Evolutionary conservation across 208 protist genomes (phyloP).

Genomic region (Trichomonas vaginalis): DNA sequence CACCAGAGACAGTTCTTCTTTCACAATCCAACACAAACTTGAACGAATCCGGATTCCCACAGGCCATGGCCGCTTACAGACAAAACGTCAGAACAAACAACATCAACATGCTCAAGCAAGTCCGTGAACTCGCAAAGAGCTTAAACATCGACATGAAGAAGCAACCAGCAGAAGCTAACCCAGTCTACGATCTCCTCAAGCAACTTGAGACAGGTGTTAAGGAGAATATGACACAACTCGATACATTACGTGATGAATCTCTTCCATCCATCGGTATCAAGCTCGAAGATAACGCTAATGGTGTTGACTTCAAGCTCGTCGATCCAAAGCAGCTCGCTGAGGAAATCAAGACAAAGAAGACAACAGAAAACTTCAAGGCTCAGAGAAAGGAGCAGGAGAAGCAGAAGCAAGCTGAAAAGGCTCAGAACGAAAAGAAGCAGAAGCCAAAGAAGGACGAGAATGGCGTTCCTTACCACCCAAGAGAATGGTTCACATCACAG

Average conservation of each 20-base stretch:
- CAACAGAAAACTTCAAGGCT: neutral
- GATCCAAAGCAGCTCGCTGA: slow-evolving; percentile 23
- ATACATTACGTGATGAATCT: slow-evolving; percentile 32
- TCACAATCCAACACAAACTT: neutral
- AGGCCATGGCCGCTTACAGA: neutral
- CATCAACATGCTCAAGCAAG: neutral
- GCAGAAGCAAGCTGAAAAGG: neutral
- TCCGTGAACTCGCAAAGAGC: neutral
- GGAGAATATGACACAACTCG: neutral
- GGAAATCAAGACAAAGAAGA: neutral
- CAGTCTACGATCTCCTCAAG: neutral
- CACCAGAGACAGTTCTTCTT: neutral
- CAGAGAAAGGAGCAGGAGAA: too few relatives aligned
- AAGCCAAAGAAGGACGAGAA: neutral
- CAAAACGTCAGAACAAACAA: neutral
- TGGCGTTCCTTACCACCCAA: neutral
- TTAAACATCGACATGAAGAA: neutral
- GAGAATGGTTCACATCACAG: neutral
- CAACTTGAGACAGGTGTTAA: neutral
- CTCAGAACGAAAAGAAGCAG: neutral
- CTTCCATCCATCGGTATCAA: slow-evolving; percentile 38
- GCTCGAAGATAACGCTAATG: slow-evolving; percentile 33
- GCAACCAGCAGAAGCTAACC: neutral
- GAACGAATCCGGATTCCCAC: neutral
- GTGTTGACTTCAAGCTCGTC: slow-evolving; percentile 36